Conservation (phyloP, 208 protist species). For the Trypanosoma rangeli region DNA sequence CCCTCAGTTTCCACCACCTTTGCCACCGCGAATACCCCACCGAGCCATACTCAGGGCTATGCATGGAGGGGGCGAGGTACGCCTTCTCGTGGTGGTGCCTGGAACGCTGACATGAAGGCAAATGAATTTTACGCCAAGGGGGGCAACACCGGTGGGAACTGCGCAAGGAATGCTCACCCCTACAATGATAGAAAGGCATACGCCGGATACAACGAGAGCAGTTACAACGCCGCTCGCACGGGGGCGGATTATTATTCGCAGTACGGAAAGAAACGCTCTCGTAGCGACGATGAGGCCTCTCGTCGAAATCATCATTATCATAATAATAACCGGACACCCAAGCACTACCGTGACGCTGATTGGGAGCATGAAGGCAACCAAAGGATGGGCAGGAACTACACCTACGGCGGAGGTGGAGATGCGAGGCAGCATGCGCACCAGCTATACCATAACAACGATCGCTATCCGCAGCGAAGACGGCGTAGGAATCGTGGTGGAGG, state of each 20-base stretch:
- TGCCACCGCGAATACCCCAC: neutral
- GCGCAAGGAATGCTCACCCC: neutral
- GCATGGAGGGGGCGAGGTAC: neutral
- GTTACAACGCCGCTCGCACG: neutral
- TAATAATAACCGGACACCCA: neutral
- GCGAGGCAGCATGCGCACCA: neutral
- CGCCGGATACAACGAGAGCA: neutral
- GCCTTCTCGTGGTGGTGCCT: neutral
- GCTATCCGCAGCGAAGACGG: slow-evolving; percentile 7
- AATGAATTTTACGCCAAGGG: neutral
- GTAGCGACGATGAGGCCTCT: slow-evolving; percentile 1
- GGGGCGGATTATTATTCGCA: neutral
- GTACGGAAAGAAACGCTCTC: slow-evolving; percentile 3
- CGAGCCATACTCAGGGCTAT: neutral
- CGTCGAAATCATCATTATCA: neutral
- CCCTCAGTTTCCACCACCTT: neutral
- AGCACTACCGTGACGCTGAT: neutral
- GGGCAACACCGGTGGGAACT: neutral
- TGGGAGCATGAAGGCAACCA: neutral
- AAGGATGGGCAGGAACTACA: neutral
- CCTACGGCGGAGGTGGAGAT: neutral
- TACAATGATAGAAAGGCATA: slow-evolving; percentile 5
- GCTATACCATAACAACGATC: slow-evolving; percentile 17
- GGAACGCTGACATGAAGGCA: slow-evolving; percentile 5
- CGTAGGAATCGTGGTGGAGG: slow-evolving; percentile 1